Conservation (phyloP, 306 rosid species). For the Aeschynomene evenia region DNA sequence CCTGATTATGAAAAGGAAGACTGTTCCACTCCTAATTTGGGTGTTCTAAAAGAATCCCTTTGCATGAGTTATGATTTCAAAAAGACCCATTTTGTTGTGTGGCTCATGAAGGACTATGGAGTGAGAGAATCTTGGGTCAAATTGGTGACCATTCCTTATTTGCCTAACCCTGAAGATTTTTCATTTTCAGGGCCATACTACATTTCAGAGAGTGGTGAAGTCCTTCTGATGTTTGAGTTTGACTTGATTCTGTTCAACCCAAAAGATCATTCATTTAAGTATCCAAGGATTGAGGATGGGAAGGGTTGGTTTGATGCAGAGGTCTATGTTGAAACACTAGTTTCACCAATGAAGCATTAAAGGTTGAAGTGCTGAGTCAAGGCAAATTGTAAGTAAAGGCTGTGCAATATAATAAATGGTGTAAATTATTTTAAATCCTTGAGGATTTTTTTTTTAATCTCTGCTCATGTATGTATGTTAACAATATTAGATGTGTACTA, state of each 20-base stretch:
- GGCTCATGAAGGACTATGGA: conserved; percentile 51
- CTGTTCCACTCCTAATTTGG: conserved; percentile 39
- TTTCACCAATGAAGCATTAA: conserved; percentile 39
- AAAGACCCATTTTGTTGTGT: conserved; percentile 42
- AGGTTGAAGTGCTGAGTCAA: background rate
- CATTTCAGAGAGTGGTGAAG: conserved; percentile 44
- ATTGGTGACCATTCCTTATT: conserved; percentile 46
- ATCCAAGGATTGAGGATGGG: conserved; percentile 49
- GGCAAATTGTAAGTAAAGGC: background rate
- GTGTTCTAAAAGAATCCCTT: conserved; percentile 38
- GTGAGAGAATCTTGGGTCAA: conserved; percentile 44
- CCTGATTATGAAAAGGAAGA: conserved; percentile 53
- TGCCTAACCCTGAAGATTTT: conserved; percentile 51
- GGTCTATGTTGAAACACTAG: conserved; percentile 47
- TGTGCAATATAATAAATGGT: conserved; percentile 28
- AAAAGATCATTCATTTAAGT: conserved; percentile 36
- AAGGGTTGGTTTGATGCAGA: conserved; percentile 62
- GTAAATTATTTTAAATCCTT: conserved; percentile 6
- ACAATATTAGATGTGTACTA: conserved; percentile 20
- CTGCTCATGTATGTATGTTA: conserved; percentile 23
- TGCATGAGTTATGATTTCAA: conserved; percentile 49
- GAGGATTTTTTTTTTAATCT: conserved; percentile 1
- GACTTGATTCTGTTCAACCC: conserved; percentile 47
- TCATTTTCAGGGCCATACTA: conserved; percentile 46
- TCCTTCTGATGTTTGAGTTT: conserved; percentile 53